Evolutionary conservation across 257 asterid species (phyloP).

Genomic region (Misopates orontium): DNA sequence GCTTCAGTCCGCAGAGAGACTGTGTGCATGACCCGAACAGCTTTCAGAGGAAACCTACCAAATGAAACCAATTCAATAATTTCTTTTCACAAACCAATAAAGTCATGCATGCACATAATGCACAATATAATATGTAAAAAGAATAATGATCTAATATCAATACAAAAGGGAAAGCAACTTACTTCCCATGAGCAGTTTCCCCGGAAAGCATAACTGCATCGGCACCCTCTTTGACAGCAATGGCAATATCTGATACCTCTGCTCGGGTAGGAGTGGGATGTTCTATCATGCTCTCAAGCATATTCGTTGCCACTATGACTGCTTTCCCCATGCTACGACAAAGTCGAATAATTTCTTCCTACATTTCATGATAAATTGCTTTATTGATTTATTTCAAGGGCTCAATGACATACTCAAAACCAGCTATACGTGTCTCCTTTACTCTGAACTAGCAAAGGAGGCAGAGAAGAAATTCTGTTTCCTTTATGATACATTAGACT

Average conservation of each 20-base stretch:
- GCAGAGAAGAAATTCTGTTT: not conserved
- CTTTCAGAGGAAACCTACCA: conserved; percentile 84
- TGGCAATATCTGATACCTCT: conserved; percentile 96
- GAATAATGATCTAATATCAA: conserved; percentile 6
- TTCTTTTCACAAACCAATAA: conserved; percentile 25
- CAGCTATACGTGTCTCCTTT: not conserved
- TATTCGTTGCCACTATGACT: conserved; percentile 96
- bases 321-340: conserved; percentile 99
- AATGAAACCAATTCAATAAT: not conserved
- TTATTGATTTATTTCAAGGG: not conserved
- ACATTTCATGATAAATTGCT: conserved; percentile 28
- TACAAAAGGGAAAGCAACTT: conserved; percentile 31
- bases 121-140: not conserved
- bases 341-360: conserved; percentile 85
- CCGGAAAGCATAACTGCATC: conserved; percentile 99
- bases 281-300: conserved; percentile 98
- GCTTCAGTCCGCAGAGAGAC: conserved; percentile 93
- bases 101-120: conserved; percentile 1
- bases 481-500: not conserved
- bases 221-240: conserved; percentile 93
- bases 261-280: conserved; percentile 99
- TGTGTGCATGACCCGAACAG: conserved; percentile 95
- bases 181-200: conserved; percentile 99
- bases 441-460: conserved; percentile 1
- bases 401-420: not conserved